Evolutionary conservation across 2,329 filamentous ascomycete species (phyloP).

Genomic region (Neonectria magnoliae): DNA sequence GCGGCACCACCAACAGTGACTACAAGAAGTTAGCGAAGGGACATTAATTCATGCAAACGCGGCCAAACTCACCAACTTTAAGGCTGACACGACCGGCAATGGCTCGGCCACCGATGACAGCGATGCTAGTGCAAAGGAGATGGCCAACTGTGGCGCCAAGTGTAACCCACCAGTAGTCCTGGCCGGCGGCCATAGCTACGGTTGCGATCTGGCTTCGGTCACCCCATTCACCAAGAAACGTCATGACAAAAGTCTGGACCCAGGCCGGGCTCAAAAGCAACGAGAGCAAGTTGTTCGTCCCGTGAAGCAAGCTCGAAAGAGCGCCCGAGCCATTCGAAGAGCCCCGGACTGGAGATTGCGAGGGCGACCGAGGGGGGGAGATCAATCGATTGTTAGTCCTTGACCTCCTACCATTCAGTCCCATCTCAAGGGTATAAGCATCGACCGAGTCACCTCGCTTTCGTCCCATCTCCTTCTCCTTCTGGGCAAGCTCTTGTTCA

Average conservation of each 20-base stretch:
- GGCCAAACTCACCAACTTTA: constrained; percentile 81
- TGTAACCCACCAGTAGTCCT: constrained; percentile 99
- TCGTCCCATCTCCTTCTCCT: constrained; percentile 80
- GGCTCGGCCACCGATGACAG: constrained; percentile 90
- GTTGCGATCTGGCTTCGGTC: constrained; percentile 98
- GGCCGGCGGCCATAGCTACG: constrained; percentile 97
- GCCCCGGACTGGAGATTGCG: constrained; percentile 75
- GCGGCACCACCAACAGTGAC: constrained; percentile 92
- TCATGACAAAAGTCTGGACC: constrained; percentile 99
- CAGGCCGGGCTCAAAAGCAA: constrained; percentile 93
- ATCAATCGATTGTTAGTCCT: constrained; percentile 80
- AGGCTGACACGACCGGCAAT: constrained; percentile 95
- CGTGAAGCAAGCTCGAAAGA: constrained; percentile 59
- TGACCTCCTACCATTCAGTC: constrained; percentile 74
- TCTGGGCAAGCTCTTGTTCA: constrained; percentile 91
- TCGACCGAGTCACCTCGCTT: constrained; percentile 72
- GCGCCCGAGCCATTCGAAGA: constrained; percentile 57
- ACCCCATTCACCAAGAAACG: constrained; percentile 97
- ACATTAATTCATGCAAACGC: neutral
- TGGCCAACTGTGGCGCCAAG: constrained; percentile 88
- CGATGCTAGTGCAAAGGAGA: constrained; percentile 87
- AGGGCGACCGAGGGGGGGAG: constrained; percentile 83
- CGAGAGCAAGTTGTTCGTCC: constrained; percentile 86
- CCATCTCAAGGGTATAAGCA: constrained; percentile 83
- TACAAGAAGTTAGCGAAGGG: constrained; percentile 51